Percentiles rank a stretch among this genome's conserved stretches.
phyloP scores from a whole-genome alignment of 75 land plant species.

The Gnetum montanum region DNA sequence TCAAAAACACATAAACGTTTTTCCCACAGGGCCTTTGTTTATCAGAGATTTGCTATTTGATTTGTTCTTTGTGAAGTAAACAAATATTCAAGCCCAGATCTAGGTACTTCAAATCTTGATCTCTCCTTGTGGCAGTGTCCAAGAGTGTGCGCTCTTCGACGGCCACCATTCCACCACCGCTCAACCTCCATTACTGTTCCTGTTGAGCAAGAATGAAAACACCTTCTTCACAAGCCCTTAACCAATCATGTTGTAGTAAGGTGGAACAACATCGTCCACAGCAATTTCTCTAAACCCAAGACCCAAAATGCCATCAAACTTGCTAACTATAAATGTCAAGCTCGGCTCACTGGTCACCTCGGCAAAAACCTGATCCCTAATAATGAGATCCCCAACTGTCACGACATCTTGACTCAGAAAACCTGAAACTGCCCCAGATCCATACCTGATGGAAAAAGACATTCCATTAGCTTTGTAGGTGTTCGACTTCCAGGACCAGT shows the following conservation, averaged over 20 bases:
- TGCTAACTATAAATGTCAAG: slow-evolving; percentile 57
- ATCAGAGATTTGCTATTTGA: too few relatives aligned
- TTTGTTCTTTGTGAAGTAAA: too few relatives aligned
- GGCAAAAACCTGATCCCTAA: slow-evolving; percentile 69
- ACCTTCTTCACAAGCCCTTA: too few relatives aligned
- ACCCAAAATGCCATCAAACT: slow-evolving; percentile 91
- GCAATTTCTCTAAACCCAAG: slow-evolving; percentile 87
- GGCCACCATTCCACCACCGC: too few relatives aligned
- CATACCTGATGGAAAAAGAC: slow-evolving; percentile 46
- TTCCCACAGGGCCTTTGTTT: too few relatives aligned
- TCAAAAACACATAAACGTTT: too few relatives aligned
- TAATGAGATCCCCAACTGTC: slow-evolving; percentile 51
- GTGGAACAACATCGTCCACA: slow-evolving; percentile 51
- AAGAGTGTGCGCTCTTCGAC: too few relatives aligned
- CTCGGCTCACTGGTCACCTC: slow-evolving; percentile 80
- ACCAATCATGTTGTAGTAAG: not conserved
- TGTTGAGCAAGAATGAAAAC: too few relatives aligned
- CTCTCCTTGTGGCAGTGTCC: too few relatives aligned
- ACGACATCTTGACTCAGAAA: slow-evolving; percentile 69
- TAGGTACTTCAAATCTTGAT: too few relatives aligned
- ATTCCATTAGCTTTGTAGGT: slow-evolving; percentile 69
- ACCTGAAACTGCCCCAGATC: slow-evolving; percentile 69
- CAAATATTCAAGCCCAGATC: too few relatives aligned
- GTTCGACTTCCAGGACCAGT: slow-evolving; percentile 51
- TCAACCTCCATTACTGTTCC: too few relatives aligned